Percentiles rank a stretch among this genome's conserved stretches.
These are phyloP conservation scores for Austroboletus festivus DNA, from an alignment of 768 basidiomycete genomes.

Conservation along the genomic window DNA sequence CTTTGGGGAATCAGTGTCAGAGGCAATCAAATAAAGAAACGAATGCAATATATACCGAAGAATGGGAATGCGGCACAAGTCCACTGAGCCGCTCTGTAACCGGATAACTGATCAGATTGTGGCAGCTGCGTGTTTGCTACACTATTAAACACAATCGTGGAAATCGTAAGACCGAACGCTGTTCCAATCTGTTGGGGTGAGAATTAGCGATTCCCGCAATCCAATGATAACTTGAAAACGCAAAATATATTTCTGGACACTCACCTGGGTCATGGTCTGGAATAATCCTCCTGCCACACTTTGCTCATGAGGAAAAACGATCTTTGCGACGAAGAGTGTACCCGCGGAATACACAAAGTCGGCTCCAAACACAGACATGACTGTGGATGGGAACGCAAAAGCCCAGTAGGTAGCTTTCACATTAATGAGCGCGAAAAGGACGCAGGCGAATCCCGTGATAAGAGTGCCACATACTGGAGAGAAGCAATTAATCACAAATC, in stretches of 20 bases:
- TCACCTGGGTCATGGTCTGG: constrained; percentile 73
- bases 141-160: constrained; percentile 67
- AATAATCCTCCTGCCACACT: constrained; percentile 73
- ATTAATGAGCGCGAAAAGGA: constrained; percentile 68
- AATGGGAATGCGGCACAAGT: constrained; percentile 58
- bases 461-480: constrained; percentile 49
- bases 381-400: constrained; percentile 66
- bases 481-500: constrained; percentile 1
- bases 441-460: constrained; percentile 52
- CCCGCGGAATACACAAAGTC: constrained; percentile 77
- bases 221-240: too few species aligned
- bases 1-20: constrained; percentile 13
- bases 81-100: constrained; percentile 68
- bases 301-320: constrained; percentile 66
- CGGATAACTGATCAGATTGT: constrained; percentile 40
- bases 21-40: neutral
- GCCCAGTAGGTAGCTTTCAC: constrained; percentile 66
- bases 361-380: constrained; percentile 66
- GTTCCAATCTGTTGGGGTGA: constrained; percentile 51
- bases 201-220: neutral
- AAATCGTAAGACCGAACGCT: constrained; percentile 65
- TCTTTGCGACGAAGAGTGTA: constrained; percentile 70
- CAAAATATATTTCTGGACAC: constrained; percentile 2
- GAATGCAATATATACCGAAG: constrained; percentile 38
- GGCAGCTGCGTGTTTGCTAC: constrained; percentile 30